Evolutionary conservation across 1,284 basidiomycete genomes (phyloP), one percentile per base, ranked within the genome.

Genomic region (Garcileccinum viscosum): DNA sequence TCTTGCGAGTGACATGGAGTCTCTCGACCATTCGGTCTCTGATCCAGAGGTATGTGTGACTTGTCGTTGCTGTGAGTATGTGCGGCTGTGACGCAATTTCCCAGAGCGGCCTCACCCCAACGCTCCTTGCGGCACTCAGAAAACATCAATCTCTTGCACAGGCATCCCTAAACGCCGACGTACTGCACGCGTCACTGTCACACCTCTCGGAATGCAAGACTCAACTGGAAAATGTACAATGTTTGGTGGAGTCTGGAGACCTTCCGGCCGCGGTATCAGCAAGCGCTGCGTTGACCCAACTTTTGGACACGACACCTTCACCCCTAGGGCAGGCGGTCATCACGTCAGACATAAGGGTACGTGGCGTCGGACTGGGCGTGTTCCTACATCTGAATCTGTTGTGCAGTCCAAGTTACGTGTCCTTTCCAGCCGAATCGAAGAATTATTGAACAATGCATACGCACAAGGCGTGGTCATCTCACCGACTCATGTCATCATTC

Each of bases 361-460:
- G 84, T 74, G 12, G 30, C 14, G 30, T 53, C 30, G 50, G 64
- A 47, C 67, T 19, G 32, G 68, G 24, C 42, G 37, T 42, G 8
- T 5, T 27, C 24, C 27, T 59, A 37, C 63, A 32, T 64, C 63
- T 72, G 67, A 68, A 66, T 65, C 62, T 58, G 53, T 12, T 15
- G 19, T 58, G 1, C 72, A 93, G 92, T 83, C 82, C 63, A 87
- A 83, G 72, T 85, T 88, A 70, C 84, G 85, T 67, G 85, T 87
- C 3, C 80, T 87, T 12, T 85, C 84, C 71, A 88, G 91, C 67
- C 86, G 87, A 38, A 80, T 88, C 6, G 89, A 93, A 74, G 93
- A 94, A 69, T 90, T 93, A 72, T 82, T 95, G 24, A 87, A 85
- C 70, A 89, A 93, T 65, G 91, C 90, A 3, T 94, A 88, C 73